These are phyloP conservation scores for Talaromyces ruber DNA, from an alignment of 495 filamentous ascomycete genomes.

Conservation along the genomic window DNA sequence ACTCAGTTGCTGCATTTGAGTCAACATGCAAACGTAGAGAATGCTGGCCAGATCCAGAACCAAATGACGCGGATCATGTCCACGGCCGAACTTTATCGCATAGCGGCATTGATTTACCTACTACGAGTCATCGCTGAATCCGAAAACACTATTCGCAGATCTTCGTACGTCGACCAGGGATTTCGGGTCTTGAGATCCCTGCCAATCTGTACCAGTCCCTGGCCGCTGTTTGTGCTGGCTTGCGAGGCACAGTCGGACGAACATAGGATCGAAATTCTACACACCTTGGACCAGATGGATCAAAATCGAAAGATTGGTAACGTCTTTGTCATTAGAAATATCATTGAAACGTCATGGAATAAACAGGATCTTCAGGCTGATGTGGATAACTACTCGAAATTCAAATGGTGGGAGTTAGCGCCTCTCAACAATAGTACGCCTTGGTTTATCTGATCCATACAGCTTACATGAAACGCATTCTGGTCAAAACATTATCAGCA, in stretches of 20 bases:
- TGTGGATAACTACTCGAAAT: background rate
- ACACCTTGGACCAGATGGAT: constrained; percentile 1
- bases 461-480: background rate
- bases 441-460: constrained; percentile 2
- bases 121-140: background rate
- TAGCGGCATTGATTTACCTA: background rate
- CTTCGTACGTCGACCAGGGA: background rate
- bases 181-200: background rate
- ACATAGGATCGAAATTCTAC: background rate
- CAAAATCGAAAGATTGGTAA: background rate
- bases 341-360: constrained; percentile 1
- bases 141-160: background rate
- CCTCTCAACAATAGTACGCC: background rate
- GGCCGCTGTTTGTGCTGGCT: constrained; percentile 2
- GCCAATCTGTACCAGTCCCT: constrained; percentile 3
- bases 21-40: background rate
- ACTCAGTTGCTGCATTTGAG: background rate
- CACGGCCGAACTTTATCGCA: background rate
- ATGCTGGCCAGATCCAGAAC: background rate
- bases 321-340: constrained; percentile 4
- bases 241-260: background rate
- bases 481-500: background rate
- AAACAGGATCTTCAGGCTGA: background rate
- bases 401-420: background rate
- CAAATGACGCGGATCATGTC: background rate